Evolutionary conservation across 73 alveolate species (phyloP), one percentile per base, ranked within the genome.

Genomic region (Paramecium octaurelia): DNA sequence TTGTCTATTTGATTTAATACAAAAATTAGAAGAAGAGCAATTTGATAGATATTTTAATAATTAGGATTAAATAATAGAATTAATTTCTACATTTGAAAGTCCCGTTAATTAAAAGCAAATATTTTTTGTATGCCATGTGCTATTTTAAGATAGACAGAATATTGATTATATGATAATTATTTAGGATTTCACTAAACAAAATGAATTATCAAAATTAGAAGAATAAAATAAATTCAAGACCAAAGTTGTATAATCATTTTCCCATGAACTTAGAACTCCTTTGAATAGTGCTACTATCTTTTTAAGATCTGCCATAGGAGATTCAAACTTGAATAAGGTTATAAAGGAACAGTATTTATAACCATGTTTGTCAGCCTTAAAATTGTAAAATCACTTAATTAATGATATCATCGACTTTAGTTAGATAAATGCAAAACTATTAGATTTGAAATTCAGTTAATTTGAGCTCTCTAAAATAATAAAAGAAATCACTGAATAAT

Each of bases 181-280:
- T 23, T 64, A 89, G 36, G 94, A 89, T 29, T 70, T 46, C 31
- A 89, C 92, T 4, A 89, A 89, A 89, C 48, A 70, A 31, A 46
- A 89, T 46, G 88, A 89, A 29, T 77, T 70, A 14, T 50, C 80
- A 24, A 69, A 71, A 18, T 38, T 71, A 71, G 91, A 77, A 23
- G 94, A 89, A 18, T 5, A 83, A 24, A 64, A 89, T 46, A 70
- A 46, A 31, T 89, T 70, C 76, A 89, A 89, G 42, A 73, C 36
- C 16, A 89, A 83, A 71, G 85, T 89, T 44, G 54, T 89, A 5
- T 46, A 83, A 58, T 89, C 94, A 6, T 89, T 89, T 29, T 89
- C 94, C 50, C 94, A 89, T 71, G 94, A 73, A 59, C 48, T 89
- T 2, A 89, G 94, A 70, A 89, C 94, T 12, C 94, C 94, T 24